Evolutionary conservation across 441 rosid genomes (phyloP).

Genomic region (Kokia cookei): DNA sequence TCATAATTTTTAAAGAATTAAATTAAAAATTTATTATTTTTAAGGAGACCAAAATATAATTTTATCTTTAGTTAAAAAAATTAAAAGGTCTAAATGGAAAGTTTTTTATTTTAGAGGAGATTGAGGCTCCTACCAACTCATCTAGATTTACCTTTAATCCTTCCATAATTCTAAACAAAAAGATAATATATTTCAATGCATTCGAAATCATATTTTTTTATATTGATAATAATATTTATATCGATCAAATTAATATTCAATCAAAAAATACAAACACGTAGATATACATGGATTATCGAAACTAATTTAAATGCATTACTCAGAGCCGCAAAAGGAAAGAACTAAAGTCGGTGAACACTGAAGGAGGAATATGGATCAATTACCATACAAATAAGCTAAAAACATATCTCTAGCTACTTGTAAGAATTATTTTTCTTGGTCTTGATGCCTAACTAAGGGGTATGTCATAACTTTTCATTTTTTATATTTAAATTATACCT

Average conservation of each 20-base stretch:
- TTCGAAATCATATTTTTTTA: rapidly evolving
- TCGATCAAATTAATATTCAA: rapidly evolving
- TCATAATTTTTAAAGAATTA: too few species aligned
- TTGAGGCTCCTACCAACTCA: too few species aligned
- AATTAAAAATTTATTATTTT: too few species aligned
- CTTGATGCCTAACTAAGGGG: neutral
- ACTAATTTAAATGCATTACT: too few species aligned
- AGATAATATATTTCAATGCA: rapidly evolving
- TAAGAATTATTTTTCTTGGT: neutral
- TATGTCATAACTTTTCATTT: neutral
- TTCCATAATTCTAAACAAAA: too few species aligned
- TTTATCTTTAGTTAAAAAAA: too few species aligned
- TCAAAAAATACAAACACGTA: too few species aligned
- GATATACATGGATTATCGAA: too few species aligned
- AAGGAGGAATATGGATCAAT: neutral
- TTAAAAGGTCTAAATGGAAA: too few species aligned
- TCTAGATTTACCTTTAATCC: too few species aligned
- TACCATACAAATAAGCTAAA: neutral
- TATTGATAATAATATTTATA: rapidly evolving
- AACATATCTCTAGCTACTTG: neutral
- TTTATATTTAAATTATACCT: neutral
- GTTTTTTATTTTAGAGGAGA: too few species aligned
- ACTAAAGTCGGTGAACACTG: neutral
- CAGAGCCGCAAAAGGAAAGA: neutral
- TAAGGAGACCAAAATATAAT: too few species aligned